Evolutionary conservation across 2,329 filamentous ascomycete species (phyloP).

Genomic region (Laburnicola sp.): DNA sequence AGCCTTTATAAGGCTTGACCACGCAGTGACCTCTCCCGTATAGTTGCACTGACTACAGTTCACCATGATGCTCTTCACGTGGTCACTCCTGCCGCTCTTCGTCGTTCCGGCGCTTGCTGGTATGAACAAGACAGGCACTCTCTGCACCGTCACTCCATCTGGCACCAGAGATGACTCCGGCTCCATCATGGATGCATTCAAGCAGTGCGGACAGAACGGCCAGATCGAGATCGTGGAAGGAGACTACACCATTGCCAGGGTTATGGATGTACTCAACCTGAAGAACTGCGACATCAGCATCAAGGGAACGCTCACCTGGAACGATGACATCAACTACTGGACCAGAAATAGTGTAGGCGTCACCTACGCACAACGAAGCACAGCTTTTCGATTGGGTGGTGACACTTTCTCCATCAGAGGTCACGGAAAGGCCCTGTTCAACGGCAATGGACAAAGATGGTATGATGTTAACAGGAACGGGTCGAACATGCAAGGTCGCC

Average conservation of each 20-base stretch:
- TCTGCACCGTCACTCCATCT: conserved; percentile 29
- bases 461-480: conserved; percentile 47
- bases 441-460: conserved; percentile 37
- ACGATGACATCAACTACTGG: conserved; percentile 34
- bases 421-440: conserved; percentile 30
- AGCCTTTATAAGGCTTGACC: conserved; percentile 18
- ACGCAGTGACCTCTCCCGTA: not conserved
- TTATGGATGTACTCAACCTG: conserved; percentile 31
- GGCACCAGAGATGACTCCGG: conserved; percentile 27
- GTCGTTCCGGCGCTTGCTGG: conserved; percentile 16
- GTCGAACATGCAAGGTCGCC: conserved; percentile 51
- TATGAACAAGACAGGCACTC: conserved; percentile 28
- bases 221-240: conserved; percentile 29
- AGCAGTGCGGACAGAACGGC: conserved; percentile 32
- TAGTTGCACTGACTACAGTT: conserved; percentile 1
- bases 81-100: conserved; percentile 14
- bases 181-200: conserved; percentile 34
- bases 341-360: conserved; percentile 25
- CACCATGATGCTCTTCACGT: conserved; percentile 16
- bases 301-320: conserved; percentile 31
- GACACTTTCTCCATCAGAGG: conserved; percentile 28
- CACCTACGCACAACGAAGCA: conserved; percentile 26
- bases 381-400: conserved; percentile 30
- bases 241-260: conserved; percentile 32
- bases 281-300: conserved; percentile 35